These are phyloP conservation scores for Fusarium haematococcum DNA, from an alignment of 2,329 filamentous ascomycete species.

Conservation along the genomic window DNA sequence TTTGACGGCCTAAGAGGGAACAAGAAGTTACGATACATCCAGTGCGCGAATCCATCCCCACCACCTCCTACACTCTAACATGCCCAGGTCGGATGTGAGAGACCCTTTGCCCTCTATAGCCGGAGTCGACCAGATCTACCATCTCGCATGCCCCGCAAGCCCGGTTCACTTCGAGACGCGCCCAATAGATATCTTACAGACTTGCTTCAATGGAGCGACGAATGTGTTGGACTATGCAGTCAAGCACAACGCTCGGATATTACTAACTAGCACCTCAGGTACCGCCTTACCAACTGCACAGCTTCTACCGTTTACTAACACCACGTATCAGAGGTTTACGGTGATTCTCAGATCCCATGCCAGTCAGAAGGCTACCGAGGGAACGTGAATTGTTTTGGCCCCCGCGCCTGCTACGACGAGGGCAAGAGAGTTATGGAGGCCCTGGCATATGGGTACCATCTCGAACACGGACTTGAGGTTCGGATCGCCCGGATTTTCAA, in stretches of 20 bases:
- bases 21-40: slow-evolving; percentile 23
- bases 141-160: slow-evolving; percentile 35
- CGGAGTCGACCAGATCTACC: slow-evolving; percentile 32
- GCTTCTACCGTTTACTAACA: not conserved
- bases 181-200: slow-evolving; percentile 36
- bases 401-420: slow-evolving; percentile 56
- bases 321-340: slow-evolving; percentile 22
- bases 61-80: not conserved
- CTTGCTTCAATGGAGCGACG: slow-evolving; percentile 30
- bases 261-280: slow-evolving; percentile 36
- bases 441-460: slow-evolving; percentile 47
- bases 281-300: not conserved
- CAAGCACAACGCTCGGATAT: slow-evolving; percentile 29
- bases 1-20: slow-evolving; percentile 11
- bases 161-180: slow-evolving; percentile 30
- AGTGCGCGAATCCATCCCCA: not conserved
- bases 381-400: slow-evolving; percentile 56
- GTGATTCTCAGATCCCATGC: slow-evolving; percentile 13
- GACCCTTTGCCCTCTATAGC: slow-evolving; percentile 29
- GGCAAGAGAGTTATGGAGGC: slow-evolving; percentile 55
- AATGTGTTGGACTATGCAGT: slow-evolving; percentile 34
- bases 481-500: slow-evolving; percentile 40
- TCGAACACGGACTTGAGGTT: slow-evolving; percentile 34
- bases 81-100: slow-evolving; percentile 23
- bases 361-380: slow-evolving; percentile 50